phyloP scores from a whole-genome alignment of 192 early-diverging fungal genomes.

The Coemansia sp. region DNA sequence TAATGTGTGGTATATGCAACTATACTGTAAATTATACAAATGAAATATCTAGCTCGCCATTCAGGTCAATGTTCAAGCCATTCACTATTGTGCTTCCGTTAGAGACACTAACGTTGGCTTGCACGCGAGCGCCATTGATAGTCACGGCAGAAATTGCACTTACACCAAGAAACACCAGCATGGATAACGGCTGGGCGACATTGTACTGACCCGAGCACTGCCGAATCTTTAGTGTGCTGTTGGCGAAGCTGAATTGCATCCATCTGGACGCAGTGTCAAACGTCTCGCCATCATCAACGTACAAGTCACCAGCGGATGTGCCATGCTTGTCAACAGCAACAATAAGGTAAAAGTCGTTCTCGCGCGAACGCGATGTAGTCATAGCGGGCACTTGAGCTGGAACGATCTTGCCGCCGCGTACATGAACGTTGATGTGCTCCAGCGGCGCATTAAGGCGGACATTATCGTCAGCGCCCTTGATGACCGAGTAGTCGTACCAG shows the following conservation, averaged over 20 bases:
- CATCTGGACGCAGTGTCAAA: constrained; percentile 20
- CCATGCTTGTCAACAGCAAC: constrained; percentile 53
- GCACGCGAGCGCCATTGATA: constrained; percentile 6
- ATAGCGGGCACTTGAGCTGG: constrained; percentile 50
- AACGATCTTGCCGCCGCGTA: constrained; percentile 59
- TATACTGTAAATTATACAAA: constrained; percentile 5
- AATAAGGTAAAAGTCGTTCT: constrained; percentile 47
- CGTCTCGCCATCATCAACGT: constrained; percentile 62
- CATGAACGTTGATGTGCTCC: constrained; percentile 58
- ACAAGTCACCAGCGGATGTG: constrained; percentile 52
- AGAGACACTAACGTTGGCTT: not conserved
- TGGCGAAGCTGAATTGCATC: constrained; percentile 12
- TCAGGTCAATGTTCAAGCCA: constrained; percentile 16
- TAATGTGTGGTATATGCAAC: too few relatives aligned
- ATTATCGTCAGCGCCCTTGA: constrained; percentile 11
- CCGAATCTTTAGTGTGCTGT: not conserved
- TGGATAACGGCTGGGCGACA: constrained; percentile 4
- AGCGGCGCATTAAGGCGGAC: constrained; percentile 49
- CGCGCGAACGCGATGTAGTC: constrained; percentile 49
- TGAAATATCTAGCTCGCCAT: not conserved
- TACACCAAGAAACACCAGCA: constrained; percentile 23
- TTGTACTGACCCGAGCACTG: constrained; percentile 5
- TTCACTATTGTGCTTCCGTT: constrained; percentile 11
- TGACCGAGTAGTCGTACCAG: constrained; percentile 36
- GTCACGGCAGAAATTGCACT: not conserved